These are phyloP conservation scores for Verticillium klebahnii DNA, from an alignment of 2,329 filamentous ascomycete genomes.

Conservation along the genomic window DNA sequence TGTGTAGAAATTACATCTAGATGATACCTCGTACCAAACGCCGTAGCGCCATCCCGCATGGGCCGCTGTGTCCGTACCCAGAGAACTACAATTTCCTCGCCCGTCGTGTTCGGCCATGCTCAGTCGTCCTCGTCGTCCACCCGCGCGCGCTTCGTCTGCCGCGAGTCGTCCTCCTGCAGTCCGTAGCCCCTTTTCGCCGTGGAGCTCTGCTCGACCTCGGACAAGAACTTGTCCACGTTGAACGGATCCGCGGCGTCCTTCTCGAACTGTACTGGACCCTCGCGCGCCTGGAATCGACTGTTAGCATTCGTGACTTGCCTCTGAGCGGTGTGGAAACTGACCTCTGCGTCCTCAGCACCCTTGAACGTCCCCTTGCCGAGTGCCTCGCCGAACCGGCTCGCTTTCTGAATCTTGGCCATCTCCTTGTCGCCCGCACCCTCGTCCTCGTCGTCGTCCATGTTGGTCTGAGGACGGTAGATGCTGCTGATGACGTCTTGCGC, in stretches of 20 bases:
- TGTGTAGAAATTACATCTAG: not conserved
- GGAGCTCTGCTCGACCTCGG: slow-evolving; percentile 63
- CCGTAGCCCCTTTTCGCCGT: slow-evolving; percentile 71
- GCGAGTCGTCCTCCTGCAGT: slow-evolving; percentile 60
- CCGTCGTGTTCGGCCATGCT: not conserved
- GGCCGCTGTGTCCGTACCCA: slow-evolving; percentile 4
- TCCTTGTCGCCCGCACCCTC: slow-evolving; percentile 76
- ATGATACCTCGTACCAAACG: not conserved
- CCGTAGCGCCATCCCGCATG: not conserved
- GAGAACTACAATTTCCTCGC: not conserved
- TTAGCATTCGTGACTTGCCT: not conserved
- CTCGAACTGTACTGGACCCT: slow-evolving; percentile 95
- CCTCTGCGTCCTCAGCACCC: slow-evolving; percentile 77
- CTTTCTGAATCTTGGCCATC: slow-evolving; percentile 84
- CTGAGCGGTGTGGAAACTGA: slow-evolving; percentile 31
- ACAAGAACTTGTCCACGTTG: slow-evolving; percentile 90
- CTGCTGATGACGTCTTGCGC: slow-evolving; percentile 91
- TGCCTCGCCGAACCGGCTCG: slow-evolving; percentile 77
- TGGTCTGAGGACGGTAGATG: slow-evolving; percentile 81
- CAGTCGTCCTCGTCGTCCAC: slow-evolving; percentile 67
- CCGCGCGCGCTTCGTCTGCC: slow-evolving; percentile 67
- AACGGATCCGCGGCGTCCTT: slow-evolving; percentile 84
- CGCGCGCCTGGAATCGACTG: slow-evolving; percentile 52
- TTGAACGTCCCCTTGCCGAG: slow-evolving; percentile 89
- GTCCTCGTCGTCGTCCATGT: slow-evolving; percentile 70